Evolutionary conservation across 2,329 filamentous ascomycete genomes (phyloP).

Genomic region (Aspergillus alliaceus): DNA sequence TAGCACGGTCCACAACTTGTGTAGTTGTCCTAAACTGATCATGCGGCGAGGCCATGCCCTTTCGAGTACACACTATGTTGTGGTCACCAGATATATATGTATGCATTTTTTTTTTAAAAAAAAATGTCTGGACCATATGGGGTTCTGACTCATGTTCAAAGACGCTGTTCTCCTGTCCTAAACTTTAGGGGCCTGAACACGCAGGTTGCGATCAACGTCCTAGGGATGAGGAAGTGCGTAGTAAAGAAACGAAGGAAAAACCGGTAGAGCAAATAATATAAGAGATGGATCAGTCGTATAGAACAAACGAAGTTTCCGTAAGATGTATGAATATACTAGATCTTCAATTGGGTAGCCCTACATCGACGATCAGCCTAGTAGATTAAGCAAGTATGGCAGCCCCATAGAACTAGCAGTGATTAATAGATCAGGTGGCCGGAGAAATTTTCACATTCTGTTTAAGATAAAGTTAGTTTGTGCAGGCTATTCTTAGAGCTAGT

Average conservation of each 20-base stretch:
- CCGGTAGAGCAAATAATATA: background rate
- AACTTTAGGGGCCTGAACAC: background rate
- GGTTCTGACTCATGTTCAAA: background rate
- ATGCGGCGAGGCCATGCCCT: background rate
- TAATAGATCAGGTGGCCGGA: background rate
- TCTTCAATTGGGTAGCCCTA: background rate
- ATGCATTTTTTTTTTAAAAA: background rate
- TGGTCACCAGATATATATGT: background rate
- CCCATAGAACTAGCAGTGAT: background rate
- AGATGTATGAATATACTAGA: background rate
- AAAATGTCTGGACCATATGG: background rate
- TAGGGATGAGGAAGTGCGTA: background rate
- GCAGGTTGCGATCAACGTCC: background rate
- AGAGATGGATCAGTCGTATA: background rate
- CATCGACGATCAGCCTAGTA: background rate
- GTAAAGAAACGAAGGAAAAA: background rate
- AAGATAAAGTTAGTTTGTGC: background rate
- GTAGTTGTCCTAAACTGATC: background rate
- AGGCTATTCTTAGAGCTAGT: background rate
- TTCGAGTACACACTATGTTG: background rate
- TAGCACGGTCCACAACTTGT: constrained; percentile 1
- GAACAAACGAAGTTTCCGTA: background rate
- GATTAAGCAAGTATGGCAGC: background rate
- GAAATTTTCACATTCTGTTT: background rate
- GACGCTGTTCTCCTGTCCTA: background rate